Percentiles rank a stretch among this genome's conserved stretches.
These are phyloP conservation scores for Musa schizocarpa DNA, from an alignment of 176 grass and related monocot genomes.

Conservation along the genomic window DNA sequence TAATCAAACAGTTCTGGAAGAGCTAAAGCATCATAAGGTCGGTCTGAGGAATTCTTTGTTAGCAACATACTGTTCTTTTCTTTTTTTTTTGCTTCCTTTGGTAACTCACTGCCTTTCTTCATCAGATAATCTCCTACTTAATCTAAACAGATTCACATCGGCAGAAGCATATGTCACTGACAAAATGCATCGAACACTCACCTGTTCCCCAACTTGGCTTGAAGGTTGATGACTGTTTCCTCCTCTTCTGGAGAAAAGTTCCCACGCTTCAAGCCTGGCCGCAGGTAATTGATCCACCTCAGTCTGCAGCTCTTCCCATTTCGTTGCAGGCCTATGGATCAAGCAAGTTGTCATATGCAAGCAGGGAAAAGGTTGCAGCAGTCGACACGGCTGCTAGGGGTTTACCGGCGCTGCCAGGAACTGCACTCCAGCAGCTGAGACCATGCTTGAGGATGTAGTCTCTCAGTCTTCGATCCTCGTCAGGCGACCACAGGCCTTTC, in stretches of 20 bases:
- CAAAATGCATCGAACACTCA: conserved; percentile 1
- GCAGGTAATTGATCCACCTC: conserved; percentile 37
- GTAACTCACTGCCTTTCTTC: too few relatives aligned
- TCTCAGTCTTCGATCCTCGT: conserved; percentile 25
- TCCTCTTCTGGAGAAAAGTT: conserved; percentile 8
- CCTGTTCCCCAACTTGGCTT: conserved; percentile 26
- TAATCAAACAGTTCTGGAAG: too few relatives aligned
- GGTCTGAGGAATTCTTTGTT: too few relatives aligned
- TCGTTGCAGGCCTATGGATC: conserved; percentile 19
- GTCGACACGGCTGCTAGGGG: too few relatives aligned
- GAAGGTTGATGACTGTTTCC: conserved; percentile 14
- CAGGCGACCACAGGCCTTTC: conserved; percentile 30
- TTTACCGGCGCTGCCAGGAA: conserved; percentile 24
- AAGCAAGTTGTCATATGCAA: too few relatives aligned
- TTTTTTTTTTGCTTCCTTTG: too few relatives aligned
- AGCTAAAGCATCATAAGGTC: too few relatives aligned
- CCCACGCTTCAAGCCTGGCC: conserved; percentile 24
- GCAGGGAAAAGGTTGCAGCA: too few relatives aligned
- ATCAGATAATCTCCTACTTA: too few relatives aligned
- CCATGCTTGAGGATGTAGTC: conserved; percentile 24
- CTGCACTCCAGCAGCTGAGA: conserved; percentile 28
- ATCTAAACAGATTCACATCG: too few relatives aligned
- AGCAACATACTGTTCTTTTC: too few relatives aligned
- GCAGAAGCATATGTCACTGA: too few relatives aligned
- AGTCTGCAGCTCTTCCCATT: conserved; percentile 36